Evolutionary conservation across 495 filamentous ascomycete species (phyloP), one percentile per base, ranked within the genome.

Genomic region (Xylaria telfairii): DNA sequence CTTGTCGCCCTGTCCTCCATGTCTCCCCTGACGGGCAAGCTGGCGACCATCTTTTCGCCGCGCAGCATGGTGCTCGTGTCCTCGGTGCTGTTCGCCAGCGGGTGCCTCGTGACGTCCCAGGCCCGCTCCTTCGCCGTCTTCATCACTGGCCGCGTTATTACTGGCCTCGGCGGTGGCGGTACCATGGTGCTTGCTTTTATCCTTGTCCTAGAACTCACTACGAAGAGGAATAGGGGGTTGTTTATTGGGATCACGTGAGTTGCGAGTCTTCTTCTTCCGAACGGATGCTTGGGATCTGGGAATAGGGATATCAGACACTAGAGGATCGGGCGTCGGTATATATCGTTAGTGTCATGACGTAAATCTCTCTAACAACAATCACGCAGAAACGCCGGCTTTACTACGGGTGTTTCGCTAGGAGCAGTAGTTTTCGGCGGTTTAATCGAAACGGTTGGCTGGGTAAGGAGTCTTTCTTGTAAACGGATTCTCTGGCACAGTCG

Each of bases 361-460:
- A 10, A 9, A 8, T n/a, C 24, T 12, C 13, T 37, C 32, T 28
- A 53, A 63, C 19, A 0, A 13, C 19, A 1, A 17, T 30, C 17
- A 30, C 21, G 60, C 28, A 85, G 12, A 37, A 78, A 78, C 65
- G 70, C 76, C 28, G 89, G 89, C 0, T 91, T 90, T 69, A 94
- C 92, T 0, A 84, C 88, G 19, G 92, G 92, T 13, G 81, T 95
- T 17, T 87, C 91, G 0, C 81, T 89, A 0, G 92, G 92, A 9
- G 92, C 92, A 3, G 87, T 92, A 15, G 79, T 92, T 39, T 90
- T 90, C 21, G 92, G 92, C 1, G 85, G 88, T 1, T 71, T 93
- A 54, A 81, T 90, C 9, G 86, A 86, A 1, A 82, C 79, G 0
- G 82, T 87, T 32, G 92, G 92, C 61, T 95, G 92, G 91, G 90